Percentiles rank a stretch among this genome's conserved stretches.
Evolutionary conservation across 2,329 filamentous ascomycete species (phyloP).

Genomic region (Immersiporthe knoxdaviesiana): DNA sequence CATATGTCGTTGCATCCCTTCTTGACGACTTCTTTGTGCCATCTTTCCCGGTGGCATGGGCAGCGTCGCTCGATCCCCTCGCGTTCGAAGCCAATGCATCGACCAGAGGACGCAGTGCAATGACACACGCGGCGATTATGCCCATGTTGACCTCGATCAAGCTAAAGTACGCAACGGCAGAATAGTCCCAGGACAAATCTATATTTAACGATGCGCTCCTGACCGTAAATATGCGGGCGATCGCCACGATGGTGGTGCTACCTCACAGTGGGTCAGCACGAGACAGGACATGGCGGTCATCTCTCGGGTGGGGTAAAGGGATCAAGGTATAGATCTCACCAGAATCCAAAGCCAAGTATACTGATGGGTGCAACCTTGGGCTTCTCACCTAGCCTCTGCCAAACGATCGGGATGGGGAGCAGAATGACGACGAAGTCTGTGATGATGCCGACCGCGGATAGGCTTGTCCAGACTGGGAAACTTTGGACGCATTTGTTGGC

Average conservation of each 20-base stretch:
- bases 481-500: conserved; percentile 35
- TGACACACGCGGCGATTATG: conserved; percentile 38
- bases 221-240: conserved; percentile 39
- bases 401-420: conserved; percentile 36
- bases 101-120: conserved; percentile 37
- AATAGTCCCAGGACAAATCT: conserved; percentile 39
- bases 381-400: conserved; percentile 17
- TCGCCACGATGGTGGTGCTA: conserved; percentile 36
- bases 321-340: too few species aligned
- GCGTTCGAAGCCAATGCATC: conserved; percentile 31
- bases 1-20: not conserved
- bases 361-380: conserved; percentile 34
- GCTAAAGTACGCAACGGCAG: conserved; percentile 38
- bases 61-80: conserved; percentile 7
- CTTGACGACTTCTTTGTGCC: conserved; percentile 16
- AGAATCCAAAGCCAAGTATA: conserved; percentile 37
- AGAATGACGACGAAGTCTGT: conserved; percentile 36
- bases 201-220: conserved; percentile 31
- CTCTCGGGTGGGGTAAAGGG: too few species aligned
- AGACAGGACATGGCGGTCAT: not conserved
- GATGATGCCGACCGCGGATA: conserved; percentile 36
- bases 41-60: not conserved
- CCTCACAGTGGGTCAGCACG: not conserved
- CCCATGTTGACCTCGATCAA: conserved; percentile 38
- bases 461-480: conserved; percentile 37